Evolutionary conservation across 176 grass and related monocot genomes (phyloP).

Genomic region (Alopecurus myosuroides): DNA sequence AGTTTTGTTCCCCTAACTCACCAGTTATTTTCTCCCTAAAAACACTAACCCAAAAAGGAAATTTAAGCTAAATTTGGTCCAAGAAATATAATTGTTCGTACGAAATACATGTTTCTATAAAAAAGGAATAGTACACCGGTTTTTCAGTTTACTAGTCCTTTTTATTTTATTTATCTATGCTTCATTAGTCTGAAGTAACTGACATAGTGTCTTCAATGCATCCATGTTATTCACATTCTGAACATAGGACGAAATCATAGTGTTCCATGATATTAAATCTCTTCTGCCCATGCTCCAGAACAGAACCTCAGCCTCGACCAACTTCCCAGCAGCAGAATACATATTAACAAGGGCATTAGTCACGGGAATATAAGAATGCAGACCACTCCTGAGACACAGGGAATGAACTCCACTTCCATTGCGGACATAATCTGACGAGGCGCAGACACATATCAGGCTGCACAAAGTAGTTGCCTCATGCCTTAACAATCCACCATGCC

Average conservation of each 20-base stretch:
- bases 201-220: constrained; percentile 37
- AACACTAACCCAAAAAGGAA: too few species aligned
- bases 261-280: constrained; percentile 87
- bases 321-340: constrained; percentile 48
- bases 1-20: too few species aligned
- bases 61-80: too few species aligned
- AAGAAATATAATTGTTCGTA: too few species aligned
- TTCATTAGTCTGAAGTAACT: constrained; percentile 41
- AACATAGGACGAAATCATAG: constrained; percentile 65
- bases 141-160: too few species aligned
- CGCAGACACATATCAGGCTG: constrained; percentile 29
- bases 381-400: constrained; percentile 28
- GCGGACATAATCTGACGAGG: constrained; percentile 31
- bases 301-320: constrained; percentile 41
- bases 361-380: constrained; percentile 10
- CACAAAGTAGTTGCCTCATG: constrained; percentile 25
- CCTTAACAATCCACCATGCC: not conserved
- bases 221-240: constrained; percentile 26
- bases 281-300: constrained; percentile 55
- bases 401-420: constrained; percentile 57
- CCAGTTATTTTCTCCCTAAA: too few species aligned
- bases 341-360: constrained; percentile 35
- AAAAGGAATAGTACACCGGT: too few species aligned
- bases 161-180: too few species aligned
- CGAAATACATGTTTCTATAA: too few species aligned